Evolutionary conservation across 192 early-diverging fungal species (phyloP), one percentile per base, ranked within the genome.

Genomic region (Pilaira anomala): DNA sequence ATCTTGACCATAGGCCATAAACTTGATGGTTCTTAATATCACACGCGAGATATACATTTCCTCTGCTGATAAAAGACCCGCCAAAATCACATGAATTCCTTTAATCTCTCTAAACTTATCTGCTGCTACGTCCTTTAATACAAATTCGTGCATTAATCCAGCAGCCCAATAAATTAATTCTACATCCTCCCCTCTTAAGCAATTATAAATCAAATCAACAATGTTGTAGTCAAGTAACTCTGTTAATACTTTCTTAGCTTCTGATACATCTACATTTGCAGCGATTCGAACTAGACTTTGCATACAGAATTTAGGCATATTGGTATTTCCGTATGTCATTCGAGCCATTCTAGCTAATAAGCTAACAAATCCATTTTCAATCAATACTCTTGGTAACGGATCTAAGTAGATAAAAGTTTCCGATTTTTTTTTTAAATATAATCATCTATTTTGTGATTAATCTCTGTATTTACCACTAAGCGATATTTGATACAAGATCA

Each of bases 241-340:
- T 2, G 63, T 48, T 26, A 92, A 67, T 49, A 85, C 64, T 21
- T 60, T 74, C 21, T 73, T 68, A 0, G 78, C 71, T 58, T 83
- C 82, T 22, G 33, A 42, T 28, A 70, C 70, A 18, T 83, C 75
- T 60, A 88, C 66, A 26, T 67, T 85, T 2, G 82, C 78, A 7
- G 92, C 63, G 29, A 93, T 60, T 29, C 91, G 74, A 14, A 93
- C 91, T 42, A 93, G 65, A 36, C 84, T 76, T 60, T 93, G 89
- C 62, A 93, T 69, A 68, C 89, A 93, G 9, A 89, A 78, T 55
- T 89, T 91, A 46, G 91, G 91, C 87, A 92, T 88, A 48, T 83
- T 92, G 7, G 86, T 83, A 59, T 91, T 93, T 8, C 91, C 91
- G 71, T 91, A 92, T 6, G 87, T 88, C n/a, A 84, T 69, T 7